Percentiles rank a stretch among this genome's conserved stretches.
Conservation (phyloP, 331 rosid genomes). For the Rosa hybrid region DNA sequence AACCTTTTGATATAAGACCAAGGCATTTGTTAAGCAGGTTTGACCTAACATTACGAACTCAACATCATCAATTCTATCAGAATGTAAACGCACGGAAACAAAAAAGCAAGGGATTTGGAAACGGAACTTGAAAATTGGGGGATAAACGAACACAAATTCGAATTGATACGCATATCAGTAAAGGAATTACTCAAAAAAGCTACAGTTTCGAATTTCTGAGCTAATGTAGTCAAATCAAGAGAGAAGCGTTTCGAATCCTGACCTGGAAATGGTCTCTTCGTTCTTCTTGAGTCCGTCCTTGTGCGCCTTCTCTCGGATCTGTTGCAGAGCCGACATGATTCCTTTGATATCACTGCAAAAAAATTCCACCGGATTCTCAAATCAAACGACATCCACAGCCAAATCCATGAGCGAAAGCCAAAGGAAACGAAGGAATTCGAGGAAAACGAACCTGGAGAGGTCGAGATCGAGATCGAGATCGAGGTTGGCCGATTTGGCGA, state of each 20-base stretch:
- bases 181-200: neutral
- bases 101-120: neutral
- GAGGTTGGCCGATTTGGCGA: conserved; percentile 32
- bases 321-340: conserved; percentile 76
- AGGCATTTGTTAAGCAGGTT: neutral
- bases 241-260: conserved; percentile 18
- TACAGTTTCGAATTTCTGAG: neutral
- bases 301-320: conserved; percentile 68
- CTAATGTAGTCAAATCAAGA: neutral
- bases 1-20: neutral
- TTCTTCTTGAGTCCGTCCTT: conserved; percentile 94
- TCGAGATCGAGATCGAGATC: conserved; percentile 44
- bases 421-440: neutral
- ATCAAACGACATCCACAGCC: conserved; percentile 9
- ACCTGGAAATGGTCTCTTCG: conserved; percentile 95
- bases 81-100: neutral
- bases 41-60: neutral
- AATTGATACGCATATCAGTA: neutral
- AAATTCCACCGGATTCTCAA: conserved; percentile 9
- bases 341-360: conserved; percentile 60
- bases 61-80: neutral
- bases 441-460: conserved; percentile 36
- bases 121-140: neutral
- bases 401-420: neutral
- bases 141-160: too few relatives aligned